Evolutionary conservation across 1,284 basidiomycete species (phyloP).

Genomic region (Cutaneotrichosporon sp.): DNA sequence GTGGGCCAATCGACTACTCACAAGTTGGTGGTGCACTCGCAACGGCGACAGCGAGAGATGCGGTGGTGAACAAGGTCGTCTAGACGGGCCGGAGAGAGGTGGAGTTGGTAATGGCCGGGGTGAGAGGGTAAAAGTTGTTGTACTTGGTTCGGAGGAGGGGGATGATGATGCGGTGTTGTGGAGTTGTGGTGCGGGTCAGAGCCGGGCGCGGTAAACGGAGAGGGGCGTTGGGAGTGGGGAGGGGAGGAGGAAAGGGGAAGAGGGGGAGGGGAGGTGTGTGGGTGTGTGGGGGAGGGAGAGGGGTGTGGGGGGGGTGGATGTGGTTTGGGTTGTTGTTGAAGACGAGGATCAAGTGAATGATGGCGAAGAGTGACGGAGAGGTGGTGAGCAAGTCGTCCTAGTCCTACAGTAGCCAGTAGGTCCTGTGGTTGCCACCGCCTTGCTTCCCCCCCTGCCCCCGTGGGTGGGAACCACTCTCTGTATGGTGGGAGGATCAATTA

Average conservation of each 20-base stretch:
- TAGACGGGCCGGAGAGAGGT: no score
- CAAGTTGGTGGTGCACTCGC: background rate
- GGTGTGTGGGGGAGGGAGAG: background rate
- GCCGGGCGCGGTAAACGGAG: background rate
- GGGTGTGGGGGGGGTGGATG: background rate
- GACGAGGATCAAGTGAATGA: constrained; percentile 2
- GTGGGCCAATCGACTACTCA: no score
- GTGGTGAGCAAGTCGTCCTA: background rate
- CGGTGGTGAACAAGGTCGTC: no score
- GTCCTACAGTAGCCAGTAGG: background rate
- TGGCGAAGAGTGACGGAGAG: background rate
- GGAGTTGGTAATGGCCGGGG: no score
- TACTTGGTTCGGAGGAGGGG: background rate
- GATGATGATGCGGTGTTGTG: no score
- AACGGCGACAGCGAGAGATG: no score
- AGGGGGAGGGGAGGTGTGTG: background rate
- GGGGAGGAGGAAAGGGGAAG: background rate
- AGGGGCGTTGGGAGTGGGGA: background rate
- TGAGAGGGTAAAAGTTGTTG: no score
- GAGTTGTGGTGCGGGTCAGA: no score
- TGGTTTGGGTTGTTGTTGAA: background rate
- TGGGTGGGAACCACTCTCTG: no score
- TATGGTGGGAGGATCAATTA: no score
- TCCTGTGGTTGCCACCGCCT: no score
- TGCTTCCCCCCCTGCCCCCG: no score